Evolutionary conservation across 2,329 filamentous ascomycete genomes (phyloP).

Genomic region (Fusarium nurragi): DNA sequence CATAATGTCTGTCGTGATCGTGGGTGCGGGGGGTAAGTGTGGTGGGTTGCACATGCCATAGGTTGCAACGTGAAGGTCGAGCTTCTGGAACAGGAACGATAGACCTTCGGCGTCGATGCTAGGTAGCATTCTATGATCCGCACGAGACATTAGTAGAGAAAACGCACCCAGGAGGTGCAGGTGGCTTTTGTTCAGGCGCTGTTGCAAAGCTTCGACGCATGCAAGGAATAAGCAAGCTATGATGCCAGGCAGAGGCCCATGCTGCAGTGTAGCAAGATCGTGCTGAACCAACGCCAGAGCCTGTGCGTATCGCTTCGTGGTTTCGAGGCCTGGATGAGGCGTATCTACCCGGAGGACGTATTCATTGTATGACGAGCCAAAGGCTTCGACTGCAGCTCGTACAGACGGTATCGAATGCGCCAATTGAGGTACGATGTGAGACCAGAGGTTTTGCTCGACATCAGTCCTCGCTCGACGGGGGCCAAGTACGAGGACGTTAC

Average conservation of each 20-base stretch:
- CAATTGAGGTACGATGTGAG: constrained; percentile 24
- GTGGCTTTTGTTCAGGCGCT: constrained; percentile 9
- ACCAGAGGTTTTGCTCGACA: constrained; percentile 32
- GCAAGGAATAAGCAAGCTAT: constrained; percentile 34
- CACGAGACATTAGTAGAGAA: constrained; percentile 18
- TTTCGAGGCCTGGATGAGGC: not conserved
- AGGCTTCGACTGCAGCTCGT: constrained; percentile 26
- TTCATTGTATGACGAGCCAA: constrained; percentile 31
- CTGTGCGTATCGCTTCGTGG: constrained; percentile 15
- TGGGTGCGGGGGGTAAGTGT: constrained; percentile 10
- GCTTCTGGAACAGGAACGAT: constrained; percentile 23
- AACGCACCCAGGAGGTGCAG: constrained; percentile 27
- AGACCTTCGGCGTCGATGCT: constrained; percentile 9
- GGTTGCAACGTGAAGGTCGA: constrained; percentile 35
- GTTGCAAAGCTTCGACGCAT: constrained; percentile 19
- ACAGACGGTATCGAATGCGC: constrained; percentile 27
- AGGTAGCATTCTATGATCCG: not conserved
- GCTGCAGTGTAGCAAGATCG: constrained; percentile 19
- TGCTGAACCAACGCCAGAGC: constrained; percentile 27
- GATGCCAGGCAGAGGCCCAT: constrained; percentile 22
- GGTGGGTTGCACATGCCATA: constrained; percentile 21
- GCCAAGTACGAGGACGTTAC: constrained; percentile 16
- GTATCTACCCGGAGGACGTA: constrained; percentile 11
- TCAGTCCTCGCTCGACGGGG: constrained; percentile 28
- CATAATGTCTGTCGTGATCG: not conserved